These are phyloP conservation scores for Trametes elegans DNA, from an alignment of 768 basidiomycete genomes.

Conservation along the genomic window DNA sequence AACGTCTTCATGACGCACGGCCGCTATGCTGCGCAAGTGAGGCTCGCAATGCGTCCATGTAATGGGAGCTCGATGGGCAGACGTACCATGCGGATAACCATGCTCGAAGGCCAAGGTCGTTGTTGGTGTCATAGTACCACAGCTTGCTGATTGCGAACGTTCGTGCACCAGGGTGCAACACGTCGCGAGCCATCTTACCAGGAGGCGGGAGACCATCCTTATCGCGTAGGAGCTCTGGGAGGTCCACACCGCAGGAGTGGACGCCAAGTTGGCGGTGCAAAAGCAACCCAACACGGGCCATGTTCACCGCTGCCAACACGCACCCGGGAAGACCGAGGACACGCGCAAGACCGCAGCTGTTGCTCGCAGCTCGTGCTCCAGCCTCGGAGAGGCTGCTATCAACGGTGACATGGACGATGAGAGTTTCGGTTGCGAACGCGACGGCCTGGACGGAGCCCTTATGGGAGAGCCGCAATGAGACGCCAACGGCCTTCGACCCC, in stretches of 20 bases:
- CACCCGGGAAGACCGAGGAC: neutral
- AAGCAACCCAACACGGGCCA: constrained; percentile 18
- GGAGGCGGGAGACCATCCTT: constrained; percentile 25
- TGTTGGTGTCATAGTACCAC: constrained; percentile 31
- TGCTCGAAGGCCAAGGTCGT: constrained; percentile 35
- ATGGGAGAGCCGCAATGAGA: constrained; percentile 13
- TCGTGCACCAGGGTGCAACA: constrained; percentile 11
- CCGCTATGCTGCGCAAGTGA: constrained; percentile 25
- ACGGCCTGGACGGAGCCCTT: constrained; percentile 14
- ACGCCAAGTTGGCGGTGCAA: constrained; percentile 28
- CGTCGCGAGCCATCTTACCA: constrained; percentile 24
- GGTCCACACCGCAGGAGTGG: neutral
- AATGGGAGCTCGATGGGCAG: neutral
- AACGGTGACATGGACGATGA: constrained; percentile 6
- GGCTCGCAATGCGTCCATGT: neutral
- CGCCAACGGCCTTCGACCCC: constrained; percentile 7
- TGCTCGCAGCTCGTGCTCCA: neutral
- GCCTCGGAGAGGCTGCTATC: neutral
- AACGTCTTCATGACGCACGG: neutral
- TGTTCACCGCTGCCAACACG: constrained; percentile 7
- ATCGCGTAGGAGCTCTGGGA: neutral
- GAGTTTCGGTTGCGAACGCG: constrained; percentile 10
- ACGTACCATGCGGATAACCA: constrained; percentile 34
- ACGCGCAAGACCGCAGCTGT: neutral
- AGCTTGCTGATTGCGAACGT: constrained; percentile 25